phyloP scores from a whole-genome alignment of 257 asterid genomes.

The Solanum clarkiae region DNA sequence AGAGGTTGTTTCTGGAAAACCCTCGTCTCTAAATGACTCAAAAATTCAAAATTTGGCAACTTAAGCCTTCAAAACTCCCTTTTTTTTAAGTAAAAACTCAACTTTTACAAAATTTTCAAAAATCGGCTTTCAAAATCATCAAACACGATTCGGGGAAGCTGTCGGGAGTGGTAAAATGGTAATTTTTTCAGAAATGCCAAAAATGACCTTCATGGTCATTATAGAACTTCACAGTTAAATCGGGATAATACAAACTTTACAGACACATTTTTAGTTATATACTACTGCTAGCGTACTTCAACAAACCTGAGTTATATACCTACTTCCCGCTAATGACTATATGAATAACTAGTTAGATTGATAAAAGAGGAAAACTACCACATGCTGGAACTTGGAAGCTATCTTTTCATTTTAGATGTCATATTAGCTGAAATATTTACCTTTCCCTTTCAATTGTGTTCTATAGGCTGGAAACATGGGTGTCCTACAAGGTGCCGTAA shows the following conservation, averaged over 20 bases:
- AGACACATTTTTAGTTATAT: neutral
- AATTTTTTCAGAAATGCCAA: too few relatives aligned
- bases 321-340: neutral
- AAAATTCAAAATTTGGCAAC: too few relatives aligned
- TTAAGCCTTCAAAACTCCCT: too few relatives aligned
- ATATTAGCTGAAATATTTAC: neutral
- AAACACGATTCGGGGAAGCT: too few relatives aligned
- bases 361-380: neutral
- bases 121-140: too few relatives aligned
- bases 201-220: too few relatives aligned
- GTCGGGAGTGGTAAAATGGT: too few relatives aligned
- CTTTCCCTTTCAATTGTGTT: neutral
- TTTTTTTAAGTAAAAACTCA: too few relatives aligned
- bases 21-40: too few relatives aligned
- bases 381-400: neutral
- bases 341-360: neutral
- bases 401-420: neutral
- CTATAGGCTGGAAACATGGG: conserved; percentile 72
- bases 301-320: neutral
- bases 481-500: conserved; percentile 77
- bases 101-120: too few relatives aligned
- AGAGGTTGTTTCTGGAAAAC: too few relatives aligned
- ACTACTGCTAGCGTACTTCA: neutral
- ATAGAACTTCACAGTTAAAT: neutral
- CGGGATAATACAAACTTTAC: neutral